These are phyloP conservation scores for Cryptosporidium tyzzeri DNA, from an alignment of 169 alveolate genomes.

Conservation along the genomic window DNA sequence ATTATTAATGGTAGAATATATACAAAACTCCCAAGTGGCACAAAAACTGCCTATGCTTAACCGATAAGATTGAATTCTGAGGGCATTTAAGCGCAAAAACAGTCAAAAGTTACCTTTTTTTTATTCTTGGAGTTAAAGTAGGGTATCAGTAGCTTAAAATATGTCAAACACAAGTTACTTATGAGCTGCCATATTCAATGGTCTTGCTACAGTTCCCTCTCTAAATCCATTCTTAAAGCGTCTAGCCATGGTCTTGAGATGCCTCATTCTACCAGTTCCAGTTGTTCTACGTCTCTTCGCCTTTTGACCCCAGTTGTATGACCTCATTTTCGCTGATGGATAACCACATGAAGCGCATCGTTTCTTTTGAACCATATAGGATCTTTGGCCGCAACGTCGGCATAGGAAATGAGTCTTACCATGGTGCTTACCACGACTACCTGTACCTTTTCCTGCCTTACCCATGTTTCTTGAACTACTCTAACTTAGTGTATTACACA, in stretches of 20 bases:
- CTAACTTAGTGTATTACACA: neutral
- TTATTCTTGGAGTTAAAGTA: neutral
- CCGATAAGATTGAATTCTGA: neutral
- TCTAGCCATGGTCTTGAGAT: constrained; percentile 94
- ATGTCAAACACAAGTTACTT: constrained; percentile 7
- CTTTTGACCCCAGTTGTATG: constrained; percentile 96
- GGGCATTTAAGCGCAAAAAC: neutral
- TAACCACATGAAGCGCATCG: constrained; percentile 97
- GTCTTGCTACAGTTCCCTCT: constrained; percentile 92
- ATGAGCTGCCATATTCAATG: constrained; percentile 53
- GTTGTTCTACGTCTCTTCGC: constrained; percentile 95
- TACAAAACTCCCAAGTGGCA: neutral
- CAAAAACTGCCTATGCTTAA: neutral
- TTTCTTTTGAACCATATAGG: constrained; percentile 94
- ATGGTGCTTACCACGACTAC: constrained; percentile 96
- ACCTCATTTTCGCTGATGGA: constrained; percentile 94
- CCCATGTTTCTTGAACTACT: constrained; percentile 83
- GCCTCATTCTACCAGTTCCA: constrained; percentile 98
- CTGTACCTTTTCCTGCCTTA: constrained; percentile 96
- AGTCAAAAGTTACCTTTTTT: neutral
- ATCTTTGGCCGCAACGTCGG: constrained; percentile 95
- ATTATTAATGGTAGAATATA: neutral
- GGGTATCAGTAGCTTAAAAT: neutral
- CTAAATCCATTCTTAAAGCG: constrained; percentile 96
- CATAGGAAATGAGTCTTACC: constrained; percentile 96